Conservation (phyloP, 139 green algal species). For the Klebsormidium nitens region DNA sequence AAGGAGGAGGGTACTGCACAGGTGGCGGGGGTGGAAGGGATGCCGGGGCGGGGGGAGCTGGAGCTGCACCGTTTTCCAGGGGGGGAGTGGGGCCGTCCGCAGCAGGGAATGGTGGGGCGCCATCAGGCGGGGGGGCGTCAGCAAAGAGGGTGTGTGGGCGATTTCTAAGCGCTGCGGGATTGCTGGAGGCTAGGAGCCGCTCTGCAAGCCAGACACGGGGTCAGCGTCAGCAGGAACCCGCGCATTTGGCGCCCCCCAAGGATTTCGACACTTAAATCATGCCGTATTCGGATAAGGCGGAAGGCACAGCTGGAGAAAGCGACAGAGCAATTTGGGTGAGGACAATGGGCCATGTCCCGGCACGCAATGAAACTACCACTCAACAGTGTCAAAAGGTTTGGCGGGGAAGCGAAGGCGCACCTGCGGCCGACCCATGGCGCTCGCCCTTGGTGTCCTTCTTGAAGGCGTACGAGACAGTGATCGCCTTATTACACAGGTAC, state of each 20-base stretch:
- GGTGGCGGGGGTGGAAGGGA: no score
- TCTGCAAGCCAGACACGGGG: not conserved
- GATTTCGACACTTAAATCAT: no score
- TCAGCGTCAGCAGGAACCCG: not conserved
- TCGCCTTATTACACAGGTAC: conserved; percentile 84
- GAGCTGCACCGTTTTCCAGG: no score
- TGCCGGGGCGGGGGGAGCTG: no score
- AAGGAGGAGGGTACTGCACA: no score
- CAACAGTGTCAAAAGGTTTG: not conserved
- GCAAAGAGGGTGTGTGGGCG: conserved; percentile 36
- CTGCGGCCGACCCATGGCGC: conserved; percentile 86
- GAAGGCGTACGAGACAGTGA: conserved; percentile 89
- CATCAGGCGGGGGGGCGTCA: not conserved
- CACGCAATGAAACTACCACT: not conserved
- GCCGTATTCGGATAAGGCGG: no score
- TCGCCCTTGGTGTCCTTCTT: conserved; percentile 97
- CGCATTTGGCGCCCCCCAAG: no score
- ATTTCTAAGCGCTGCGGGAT: not conserved
- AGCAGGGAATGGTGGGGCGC: no score
- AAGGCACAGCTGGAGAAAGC: conserved; percentile 1
- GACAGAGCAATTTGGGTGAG: not conserved
- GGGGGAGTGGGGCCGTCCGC: no score
- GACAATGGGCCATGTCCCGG: not conserved
- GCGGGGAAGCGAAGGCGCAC: not conserved
- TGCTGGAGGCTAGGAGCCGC: conserved; percentile 21